Base-by-base conservation (phyloP, 768 basidiomycete genomes). In the Tylopilus intermedius region DNA sequence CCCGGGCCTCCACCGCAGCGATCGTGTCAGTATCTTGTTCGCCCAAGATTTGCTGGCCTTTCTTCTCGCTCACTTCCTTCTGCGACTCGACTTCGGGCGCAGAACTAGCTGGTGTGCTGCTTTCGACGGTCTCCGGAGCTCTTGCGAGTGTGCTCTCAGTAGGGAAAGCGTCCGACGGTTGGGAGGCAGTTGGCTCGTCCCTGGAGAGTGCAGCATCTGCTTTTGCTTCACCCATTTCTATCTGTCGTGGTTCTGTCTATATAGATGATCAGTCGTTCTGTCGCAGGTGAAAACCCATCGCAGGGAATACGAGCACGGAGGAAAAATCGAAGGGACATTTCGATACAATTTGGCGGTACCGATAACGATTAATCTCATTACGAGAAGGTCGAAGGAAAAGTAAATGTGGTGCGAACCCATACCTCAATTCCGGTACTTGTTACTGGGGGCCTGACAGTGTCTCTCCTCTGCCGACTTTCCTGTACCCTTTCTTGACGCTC, bases 401-500 rank as follows among this genome's bases (percentile, higher is more conserved):
- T 14, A 7, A 32, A 54, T 39, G 43, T 1, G 26, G 8, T 22
- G 33, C 5, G 14, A 22, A 24, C 14, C 57, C 62, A 27, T 29
- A 66, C 63, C 58, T 62, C 48, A 24, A 22, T 40, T 7, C 38
- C 47, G 21, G 30, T 45, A 24, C 35, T 39, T 37, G 14, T 40
- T 18, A 37, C 8, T 14, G 18, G 10, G 1, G 50, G 51, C 26
- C 53, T 62, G 13, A 67, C 45, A 2, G 60, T 57, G 38, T 52
- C 63, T 37, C 58, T 63, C 43, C 51, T 65, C 49, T 54, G 55
- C 29, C n/a, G 57, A 29, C 24, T 35, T 24, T 53, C 54, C 22
- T 52, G 48, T 3, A 14, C 30, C 2, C 42, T 51, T 27, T 63
- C 59, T 53, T 54, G 38, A 15, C 75, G 68, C 49, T 81, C 79